Base-by-base conservation (phyloP, 257 asterid genomes). In the Jacaranda copaia region DNA sequence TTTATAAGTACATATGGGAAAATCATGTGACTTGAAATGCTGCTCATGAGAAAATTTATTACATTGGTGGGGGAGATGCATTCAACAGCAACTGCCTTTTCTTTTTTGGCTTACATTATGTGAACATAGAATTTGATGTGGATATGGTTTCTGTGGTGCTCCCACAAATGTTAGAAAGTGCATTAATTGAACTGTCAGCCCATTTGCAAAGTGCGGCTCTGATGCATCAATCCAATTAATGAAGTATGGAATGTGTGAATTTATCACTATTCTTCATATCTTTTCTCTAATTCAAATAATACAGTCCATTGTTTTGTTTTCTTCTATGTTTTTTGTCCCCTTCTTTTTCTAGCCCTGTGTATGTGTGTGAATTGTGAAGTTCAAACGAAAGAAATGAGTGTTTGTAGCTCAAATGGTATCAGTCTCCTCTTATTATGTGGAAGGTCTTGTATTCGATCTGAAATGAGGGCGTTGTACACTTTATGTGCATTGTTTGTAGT, bases 11-110 rank as follows among this genome's bases (percentile, higher is more conserved):
- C 18, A 43, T 1, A 53, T 20, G 35, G 58, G 16, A 49, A 46
- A 73, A 69, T 67, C 77, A 43, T 72, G 82, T 72, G 73, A 75
- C 20, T 70, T 70, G 20, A 68, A 59, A 38, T 35, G 52, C 46
- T 70, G 39, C 57, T 58, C n/a, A 12, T 20, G 68, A 13, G 77
- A 80, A 58, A 60, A 36, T 63, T 70, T 55, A 75, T 75, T 81
- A 16, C 77, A 18, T 32, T 48, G n/a, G 32, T 6, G 15, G 25
- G 32, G 45, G 77, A 43, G 60, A 3, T 73, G 57, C 20, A 18
- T 72, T 73, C 12, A 42, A 40, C 58, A 20, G 18, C 65, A 13
- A 45, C 3, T 39, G 42, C 12, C 5, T 58, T 73, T 25, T 38
- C 39, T 3, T 15, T 42, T 40, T 72, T 32, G 32, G 32, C 32